Base-by-base conservation (phyloP, 106 monocot genomes). In the Dendrobium chrysotoxum region DNA sequence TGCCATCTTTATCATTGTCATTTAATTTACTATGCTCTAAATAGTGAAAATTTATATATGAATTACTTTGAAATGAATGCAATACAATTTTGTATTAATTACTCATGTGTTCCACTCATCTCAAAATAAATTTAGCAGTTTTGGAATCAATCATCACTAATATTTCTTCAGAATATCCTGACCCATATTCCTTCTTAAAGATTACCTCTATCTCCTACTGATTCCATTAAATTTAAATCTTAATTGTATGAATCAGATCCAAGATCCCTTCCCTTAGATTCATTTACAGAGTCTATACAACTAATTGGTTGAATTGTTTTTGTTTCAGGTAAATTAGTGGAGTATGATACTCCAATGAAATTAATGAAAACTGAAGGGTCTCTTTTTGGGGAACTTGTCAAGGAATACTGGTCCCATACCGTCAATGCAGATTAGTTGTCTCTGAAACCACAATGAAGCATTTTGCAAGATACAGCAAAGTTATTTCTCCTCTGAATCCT, bases 331-430 rank as follows among this genome's bases (percentile, higher is more conserved):
- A 81, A 90, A 81, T 76, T 87, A 50, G 87, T 87, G 79, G 90
- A 87, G 53, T 90, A 87, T 55, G 90, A 90, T 70, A 55, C 50
- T 18, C 90, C 90, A 58, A 65, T 47, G 45, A 81, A 81, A 75
- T 78, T 87, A 42, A 85, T 87, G 83, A 82, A 83, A 26, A 85
- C 55, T 44, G 83, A 85, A 47, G 87, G 81, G 40, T 90, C 87
- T 28, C 72, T 85, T 71, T 90, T 90, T 31, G 26, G 76, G 30
- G 79, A 90, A 64, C 85, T 90, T 23, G 90, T 90, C n/a, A 87
- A 81, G 18, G 90, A 87, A n/a, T 90, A 90, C 44, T 87, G 90
- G 85, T 90, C 85, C 40, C 83, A 87, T 72, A 75, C 83, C 11
- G 65, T 64, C 76, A 77, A 80, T 79, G 40, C 73, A 64, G 50